Evolutionary conservation across 1,284 basidiomycete genomes (phyloP).

Genomic region (Puccinia horiana): DNA sequence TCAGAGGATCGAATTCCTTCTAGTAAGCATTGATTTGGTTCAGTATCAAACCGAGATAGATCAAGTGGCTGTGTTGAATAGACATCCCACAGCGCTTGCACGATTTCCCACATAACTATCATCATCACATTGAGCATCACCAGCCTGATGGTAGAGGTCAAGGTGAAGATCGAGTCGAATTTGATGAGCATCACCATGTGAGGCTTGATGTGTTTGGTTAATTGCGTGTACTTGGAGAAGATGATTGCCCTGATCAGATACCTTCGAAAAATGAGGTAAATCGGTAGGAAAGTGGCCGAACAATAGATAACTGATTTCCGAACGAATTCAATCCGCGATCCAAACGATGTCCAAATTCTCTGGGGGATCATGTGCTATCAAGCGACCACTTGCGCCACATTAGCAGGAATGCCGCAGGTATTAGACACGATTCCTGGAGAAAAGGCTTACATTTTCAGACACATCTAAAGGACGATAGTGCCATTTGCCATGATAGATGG

Average conservation of each 20-base stretch:
- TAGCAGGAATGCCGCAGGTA: background rate
- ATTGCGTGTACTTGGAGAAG: constrained; percentile 42
- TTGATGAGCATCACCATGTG: constrained; percentile 48
- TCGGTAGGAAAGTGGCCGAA: constrained; percentile 37
- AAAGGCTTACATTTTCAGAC: constrained; percentile 23
- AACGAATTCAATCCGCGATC: background rate
- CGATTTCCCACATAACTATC: constrained; percentile 36
- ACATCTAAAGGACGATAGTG: constrained; percentile 23
- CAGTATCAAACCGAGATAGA: constrained; percentile 32
- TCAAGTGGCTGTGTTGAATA: constrained; percentile 41
- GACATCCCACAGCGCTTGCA: constrained; percentile 44
- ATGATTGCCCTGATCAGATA: constrained; percentile 39
- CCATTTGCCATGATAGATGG: constrained; percentile 28
- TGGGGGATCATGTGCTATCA: constrained; percentile 30
- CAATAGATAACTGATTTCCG: constrained; percentile 13
- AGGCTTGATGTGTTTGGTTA: constrained; percentile 39
- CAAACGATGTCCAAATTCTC: constrained; percentile 24
- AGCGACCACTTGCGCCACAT: background rate
- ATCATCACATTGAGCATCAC: constrained; percentile 20
- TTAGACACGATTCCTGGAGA: background rate
- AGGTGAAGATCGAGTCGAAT: constrained; percentile 44
- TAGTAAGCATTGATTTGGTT: constrained; percentile 60
- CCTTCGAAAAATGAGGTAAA: constrained; percentile 33
- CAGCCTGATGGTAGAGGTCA: constrained; percentile 35
- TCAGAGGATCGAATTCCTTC: constrained; percentile 63